Base-by-base conservation (phyloP, 345 rosid genomes). In the Eucalyptus tenuipes region DNA sequence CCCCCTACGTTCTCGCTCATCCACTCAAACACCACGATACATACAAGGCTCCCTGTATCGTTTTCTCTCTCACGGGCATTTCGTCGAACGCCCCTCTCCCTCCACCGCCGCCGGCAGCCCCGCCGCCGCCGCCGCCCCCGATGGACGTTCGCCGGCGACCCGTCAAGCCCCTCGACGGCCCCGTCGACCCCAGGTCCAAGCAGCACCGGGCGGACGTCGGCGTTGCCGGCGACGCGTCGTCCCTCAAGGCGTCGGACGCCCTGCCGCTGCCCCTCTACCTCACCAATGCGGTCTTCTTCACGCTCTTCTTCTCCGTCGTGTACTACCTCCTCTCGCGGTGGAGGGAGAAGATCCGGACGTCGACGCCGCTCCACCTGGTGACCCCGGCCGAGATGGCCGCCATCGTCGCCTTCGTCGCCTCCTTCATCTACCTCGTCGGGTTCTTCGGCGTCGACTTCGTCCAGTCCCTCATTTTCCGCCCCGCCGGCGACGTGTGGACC, bases 341-440 rank as follows among this genome's bases (percentile, higher is more conserved):
- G 96, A 91, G 97, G 15, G 96, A 95, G 88, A 95, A 95, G 97
- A 94, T 95, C 91, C 94, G 97, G 27, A 92, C 89, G 48, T 92
- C 94, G 16, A 93, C 95, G 5, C 97, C 97, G 27, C 96, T 95
- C 85, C 96, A 94, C 49, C 89, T 91, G 85, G 91, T 95, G 31
- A 90, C 92, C 10, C 88, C 94, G 45, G 88, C 97, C 47, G 97
- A 95, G 90, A 94, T 94, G 84, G 89, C 87, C 15, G 96, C 97
- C 79, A 86, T 95, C 79, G 49, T 94, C 47, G 94, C 94, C 42
- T 90, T 95, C 88, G 80, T 93, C 40, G 95, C 94, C 27, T 94
- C 96, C 13, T 92, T 93, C 87, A 91, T 95, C 25, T 94, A 95
- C 90, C 93, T 95, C 8, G 86, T 95, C 61, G 95, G 95, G 27